Evolutionary conservation across 1,139 yeast genomes (phyloP).

Genomic region (Nakaseomyces bracarensis): DNA sequence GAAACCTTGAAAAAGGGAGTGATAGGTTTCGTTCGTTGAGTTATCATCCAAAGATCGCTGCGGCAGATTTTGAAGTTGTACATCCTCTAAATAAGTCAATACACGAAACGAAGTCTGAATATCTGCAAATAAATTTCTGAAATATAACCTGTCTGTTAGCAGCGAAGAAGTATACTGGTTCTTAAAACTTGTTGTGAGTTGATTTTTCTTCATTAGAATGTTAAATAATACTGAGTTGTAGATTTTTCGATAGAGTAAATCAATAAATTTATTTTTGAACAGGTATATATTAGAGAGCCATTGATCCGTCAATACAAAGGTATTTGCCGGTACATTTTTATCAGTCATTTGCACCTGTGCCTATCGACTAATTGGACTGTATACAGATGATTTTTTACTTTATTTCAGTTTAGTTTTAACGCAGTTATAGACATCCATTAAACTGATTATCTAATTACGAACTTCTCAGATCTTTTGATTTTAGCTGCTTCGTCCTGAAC

Average conservation of each 20-base stretch:
- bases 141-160: neutral
- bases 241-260: neutral
- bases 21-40: neutral
- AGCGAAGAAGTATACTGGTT: neutral
- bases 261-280: neutral
- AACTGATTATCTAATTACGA: too few species aligned
- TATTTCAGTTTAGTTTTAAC: too few species aligned
- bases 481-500: too few species aligned
- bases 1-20: neutral
- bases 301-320: neutral
- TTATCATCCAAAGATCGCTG: neutral
- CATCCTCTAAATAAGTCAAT: neutral
- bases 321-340: neutral
- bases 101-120: neutral
- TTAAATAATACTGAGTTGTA: neutral
- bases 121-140: conserved; percentile 2
- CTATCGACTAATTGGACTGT: too few species aligned
- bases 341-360: too few species aligned
- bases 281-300: neutral
- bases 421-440: too few species aligned
- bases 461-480: too few species aligned
- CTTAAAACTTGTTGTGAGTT: neutral
- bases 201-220: neutral
- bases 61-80: neutral
- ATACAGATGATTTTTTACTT: too few species aligned